phyloP scores from a whole-genome alignment of 148 eudicot genomes.

The Dianthus caryophyllus region DNA sequence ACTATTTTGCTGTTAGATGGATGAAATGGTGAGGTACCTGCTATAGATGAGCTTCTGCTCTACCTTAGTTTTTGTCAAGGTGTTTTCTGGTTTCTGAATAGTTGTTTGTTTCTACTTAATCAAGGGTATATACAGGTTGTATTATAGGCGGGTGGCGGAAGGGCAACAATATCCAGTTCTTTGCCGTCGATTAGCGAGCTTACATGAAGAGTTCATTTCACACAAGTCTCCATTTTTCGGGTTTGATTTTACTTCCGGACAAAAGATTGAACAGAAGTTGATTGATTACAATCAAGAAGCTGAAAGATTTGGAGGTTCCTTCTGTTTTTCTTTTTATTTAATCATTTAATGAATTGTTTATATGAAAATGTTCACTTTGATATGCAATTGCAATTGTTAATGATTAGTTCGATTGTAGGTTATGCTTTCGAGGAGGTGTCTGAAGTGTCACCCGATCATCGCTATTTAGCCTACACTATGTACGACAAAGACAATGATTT shows the following conservation, averaged over 20 bases:
- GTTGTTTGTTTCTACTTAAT: slow-evolving; percentile 27
- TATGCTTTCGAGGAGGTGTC: slow-evolving; percentile 87
- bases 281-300: slow-evolving; percentile 91
- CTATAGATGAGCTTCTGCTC: neutral
- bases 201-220: slow-evolving; percentile 79
- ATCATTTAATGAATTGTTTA: neutral
- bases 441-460: slow-evolving; percentile 93
- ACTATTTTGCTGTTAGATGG: neutral
- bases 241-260: slow-evolving; percentile 87
- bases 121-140: slow-evolving; percentile 68
- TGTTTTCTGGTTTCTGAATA: slow-evolving; percentile 7
- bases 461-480: slow-evolving; percentile 86
- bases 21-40: neutral
- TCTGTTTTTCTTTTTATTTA: neutral
- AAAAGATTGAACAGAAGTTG: slow-evolving; percentile 79
- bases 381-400: slow-evolving; percentile 1
- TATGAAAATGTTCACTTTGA: neutral
- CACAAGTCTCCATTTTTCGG: slow-evolving; percentile 78
- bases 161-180: slow-evolving; percentile 87
- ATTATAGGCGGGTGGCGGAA: slow-evolving; percentile 81
- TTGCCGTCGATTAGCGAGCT: slow-evolving; percentile 74
- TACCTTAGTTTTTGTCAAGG: neutral
- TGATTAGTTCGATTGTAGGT: slow-evolving; percentile 39
- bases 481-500: slow-evolving; percentile 89
- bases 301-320: slow-evolving; percentile 83